Percentiles rank a stretch among this genome's conserved stretches.
phyloP scores from a whole-genome alignment of 1,284 basidiomycete genomes.

The Thelephora terrestris region DNA sequence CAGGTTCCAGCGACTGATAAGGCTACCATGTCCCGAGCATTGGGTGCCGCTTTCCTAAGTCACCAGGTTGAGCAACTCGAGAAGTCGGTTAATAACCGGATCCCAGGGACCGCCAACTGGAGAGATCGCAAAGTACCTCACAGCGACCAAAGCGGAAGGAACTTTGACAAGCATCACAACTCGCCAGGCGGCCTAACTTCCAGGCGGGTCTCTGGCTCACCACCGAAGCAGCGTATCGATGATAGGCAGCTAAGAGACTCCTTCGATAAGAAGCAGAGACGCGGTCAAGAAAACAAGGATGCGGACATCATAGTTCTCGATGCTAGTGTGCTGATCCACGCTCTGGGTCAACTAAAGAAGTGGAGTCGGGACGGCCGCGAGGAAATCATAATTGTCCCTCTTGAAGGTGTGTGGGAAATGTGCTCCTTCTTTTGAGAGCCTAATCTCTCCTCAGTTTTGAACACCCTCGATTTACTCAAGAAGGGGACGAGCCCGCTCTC shows the following conservation, averaged over 20 bases:
- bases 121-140: constrained; percentile 28
- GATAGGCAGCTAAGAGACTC: constrained; percentile 17
- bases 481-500: constrained; percentile 76
- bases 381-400: constrained; percentile 71
- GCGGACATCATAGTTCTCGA: constrained; percentile 76
- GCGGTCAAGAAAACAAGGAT: constrained; percentile 40
- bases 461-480: constrained; percentile 90
- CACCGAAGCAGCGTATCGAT: constrained; percentile 19
- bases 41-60: constrained; percentile 73
- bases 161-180: background rate
- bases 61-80: constrained; percentile 79
- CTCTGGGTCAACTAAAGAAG: constrained; percentile 69
- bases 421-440: constrained; percentile 1
- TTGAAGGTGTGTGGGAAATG: constrained; percentile 58
- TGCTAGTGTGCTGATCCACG: constrained; percentile 80
- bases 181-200: constrained; percentile 2
- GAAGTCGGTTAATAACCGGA: constrained; percentile 47
- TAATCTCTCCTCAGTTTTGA: constrained; percentile 48
- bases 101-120: constrained; percentile 48
- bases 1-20: constrained; percentile 30
- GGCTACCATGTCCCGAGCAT: constrained; percentile 69
- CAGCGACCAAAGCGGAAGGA: background rate
- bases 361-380: constrained; percentile 67
- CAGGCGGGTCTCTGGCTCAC: constrained; percentile 7
- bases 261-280: constrained; percentile 12